Evolutionary conservation across 768 basidiomycete species (phyloP).

Genomic region (Rhizopogon vinicolor): DNA sequence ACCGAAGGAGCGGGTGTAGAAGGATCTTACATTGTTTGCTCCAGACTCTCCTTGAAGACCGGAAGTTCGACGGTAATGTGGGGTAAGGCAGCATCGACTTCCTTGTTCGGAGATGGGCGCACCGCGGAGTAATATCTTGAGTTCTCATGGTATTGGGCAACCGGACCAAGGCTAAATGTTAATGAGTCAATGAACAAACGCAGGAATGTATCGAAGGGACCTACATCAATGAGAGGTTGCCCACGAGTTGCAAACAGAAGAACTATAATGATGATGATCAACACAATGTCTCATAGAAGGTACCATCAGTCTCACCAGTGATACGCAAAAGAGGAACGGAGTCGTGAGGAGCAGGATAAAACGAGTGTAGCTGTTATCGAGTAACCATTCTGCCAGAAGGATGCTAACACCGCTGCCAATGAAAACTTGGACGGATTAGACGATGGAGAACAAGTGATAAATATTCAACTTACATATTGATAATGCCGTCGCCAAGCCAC

Average conservation of each 20-base stretch:
- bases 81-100: conserved; percentile 59
- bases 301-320: conserved; percentile 44
- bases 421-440: conserved; percentile 48
- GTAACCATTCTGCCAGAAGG: conserved; percentile 61
- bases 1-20: background rate
- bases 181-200: background rate
- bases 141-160: conserved; percentile 82
- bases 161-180: conserved; percentile 61
- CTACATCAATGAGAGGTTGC: conserved; percentile 58
- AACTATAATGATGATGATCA: conserved; percentile 40
- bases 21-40: conserved; percentile 66
- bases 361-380: conserved; percentile 57
- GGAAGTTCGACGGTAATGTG: conserved; percentile 82
- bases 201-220: conserved; percentile 15
- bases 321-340: conserved; percentile 74
- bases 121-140: conserved; percentile 78
- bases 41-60: conserved; percentile 82
- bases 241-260: conserved; percentile 67
- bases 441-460: background rate
- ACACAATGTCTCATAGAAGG: background rate
- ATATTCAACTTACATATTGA: conserved; percentile 49
- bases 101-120: conserved; percentile 53
- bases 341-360: conserved; percentile 60
- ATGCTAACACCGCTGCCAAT: conserved; percentile 55
- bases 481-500: conserved; percentile 59